Evolutionary conservation across 1,284 basidiomycete species (phyloP), one percentile per base, ranked within the genome.

Genomic region (Cystobasidium slooffiae): DNA sequence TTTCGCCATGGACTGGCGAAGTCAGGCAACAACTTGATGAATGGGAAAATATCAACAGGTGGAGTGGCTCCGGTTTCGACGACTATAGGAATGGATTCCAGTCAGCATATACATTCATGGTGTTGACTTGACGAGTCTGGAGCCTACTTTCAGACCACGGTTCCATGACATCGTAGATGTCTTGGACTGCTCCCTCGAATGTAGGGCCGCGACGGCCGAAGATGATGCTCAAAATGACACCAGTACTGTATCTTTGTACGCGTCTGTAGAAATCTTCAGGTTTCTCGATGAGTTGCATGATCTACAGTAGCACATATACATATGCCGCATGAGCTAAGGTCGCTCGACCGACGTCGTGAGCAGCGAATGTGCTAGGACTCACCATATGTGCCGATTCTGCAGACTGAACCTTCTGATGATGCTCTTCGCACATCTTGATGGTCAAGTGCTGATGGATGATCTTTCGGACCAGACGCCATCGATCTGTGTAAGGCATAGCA

Each of bases 51-150:
- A 37, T 75, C 73, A 7, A 75, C 49, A 18, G 73, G 73, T 18
- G 73, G 72, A 10, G 72, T 73, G 8, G 72, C 72, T 8, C 72
- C 72, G 10, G 75, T 76, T 18, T 76, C 75, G 44, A 76, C 70
- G 22, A 73, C 72, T 56, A 37, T 31, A 12, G 7, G 52, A n/a
- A 20, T 72, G 55, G 39, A 49, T 22, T n/a, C 37, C 10, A 58
- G 12, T 18, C 24, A 58, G 12, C 55, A 6, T 12, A 14, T 7
- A 31, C 14, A 22, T 14, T 14, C 20, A 18, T 41, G 22, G 20
- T 5, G 24, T 14, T 18, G 1, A 24, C 6, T 59, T 22, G 22
- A 59, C 24, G 14, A 39, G 41, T 39, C 14, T 59, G 53, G 10
- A 10, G 18, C 53, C 1, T 37, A 56, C 53, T 56, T 43, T 73